Base-by-base conservation (phyloP, 2,329 filamentous ascomycete species). In the Polytolypa hystricis region DNA sequence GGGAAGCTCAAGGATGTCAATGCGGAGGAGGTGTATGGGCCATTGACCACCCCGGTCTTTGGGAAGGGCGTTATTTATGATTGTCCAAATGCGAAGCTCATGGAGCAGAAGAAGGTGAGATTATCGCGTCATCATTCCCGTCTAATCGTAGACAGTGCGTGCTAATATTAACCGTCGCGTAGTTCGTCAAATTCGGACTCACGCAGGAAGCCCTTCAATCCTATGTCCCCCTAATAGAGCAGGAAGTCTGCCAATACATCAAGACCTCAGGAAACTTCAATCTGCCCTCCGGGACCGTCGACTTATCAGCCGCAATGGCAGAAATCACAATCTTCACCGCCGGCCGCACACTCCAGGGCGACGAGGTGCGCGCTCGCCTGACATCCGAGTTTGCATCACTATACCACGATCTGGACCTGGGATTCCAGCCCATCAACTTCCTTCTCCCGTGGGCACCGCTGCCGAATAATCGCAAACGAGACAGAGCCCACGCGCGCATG, bases 31-130 rank as follows among this genome's bases (percentile, higher is more conserved):
- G 80, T 93, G 47, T 94, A 94, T 62, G 77, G 74, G 40, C 79
- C 82, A 35, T 69, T 94, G 37, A 76, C 70, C 12, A 78, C 71
- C 2, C 75, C 75, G 5, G 73, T 79, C 4, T 93, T 93, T 55
- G 85, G 85, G 45, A 78, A 77, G 45, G 84, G 86, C 58, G 84
- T 93, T 17, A 81, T 93, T 28, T 93, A 93, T 55, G 85, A 93
- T 59, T 93, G 84, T 62, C 84, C 85, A 20, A 93, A 93, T 53
- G 72, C 83, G 38, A 93, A 93, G 66, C 73, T 93, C 53, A 93
- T 93, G 84, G 85, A 93, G 66, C 85, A 93, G 70, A 93, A 93
- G 69, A 91, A 91, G 74, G 80, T 84, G 54, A 39, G 62, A 36
- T 31, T 10, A 11, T 15, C 27, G 23, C n/a, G 6, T 16, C 14